Percentiles rank a stretch among this genome's conserved stretches.
These are phyloP conservation scores for Podaxis sp. DNA, from an alignment of 768 basidiomycete genomes.

Conservation along the genomic window DNA sequence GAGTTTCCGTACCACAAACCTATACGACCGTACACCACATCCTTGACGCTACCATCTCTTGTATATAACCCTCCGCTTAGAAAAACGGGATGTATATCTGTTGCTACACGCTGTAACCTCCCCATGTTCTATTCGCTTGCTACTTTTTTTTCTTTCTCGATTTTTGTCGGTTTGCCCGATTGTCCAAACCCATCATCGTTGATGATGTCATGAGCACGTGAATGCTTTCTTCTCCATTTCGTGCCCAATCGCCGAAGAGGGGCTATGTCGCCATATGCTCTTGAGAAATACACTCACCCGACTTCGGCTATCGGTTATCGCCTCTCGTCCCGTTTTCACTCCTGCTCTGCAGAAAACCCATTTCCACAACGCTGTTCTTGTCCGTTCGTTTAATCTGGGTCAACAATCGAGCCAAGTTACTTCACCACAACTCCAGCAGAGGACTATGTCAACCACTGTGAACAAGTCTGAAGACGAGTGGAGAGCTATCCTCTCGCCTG, in stretches of 20 bases:
- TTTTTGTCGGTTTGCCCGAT: neutral
- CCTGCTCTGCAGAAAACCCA: neutral
- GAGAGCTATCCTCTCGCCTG: conserved; percentile 74
- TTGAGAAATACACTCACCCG: neutral
- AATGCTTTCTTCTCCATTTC: neutral
- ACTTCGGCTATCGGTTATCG: too few relatives aligned
- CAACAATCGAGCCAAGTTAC: neutral
- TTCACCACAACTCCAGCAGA: conserved; percentile 6
- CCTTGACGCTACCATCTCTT: neutral
- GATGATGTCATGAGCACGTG: conserved; percentile 12
- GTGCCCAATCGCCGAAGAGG: neutral
- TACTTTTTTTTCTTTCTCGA: neutral
- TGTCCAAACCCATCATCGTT: neutral
- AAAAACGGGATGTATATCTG: neutral
- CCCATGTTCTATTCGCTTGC: neutral
- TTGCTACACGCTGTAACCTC: neutral
- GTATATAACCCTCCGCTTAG: neutral
- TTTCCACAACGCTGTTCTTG: neutral
- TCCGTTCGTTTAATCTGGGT: neutral
- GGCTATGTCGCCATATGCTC: neutral
- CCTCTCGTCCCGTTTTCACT: neutral
- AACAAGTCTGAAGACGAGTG: conserved; percentile 76
- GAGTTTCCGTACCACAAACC: conserved; percentile 57
- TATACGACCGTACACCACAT: conserved; percentile 7
- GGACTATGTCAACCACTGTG: conserved; percentile 35